A percentile compares a stretch with the other conserved stretches of the same genome.
Evolutionary conservation across 1,139 yeast species (phyloP).

Genomic region (Pichia sp.): DNA sequence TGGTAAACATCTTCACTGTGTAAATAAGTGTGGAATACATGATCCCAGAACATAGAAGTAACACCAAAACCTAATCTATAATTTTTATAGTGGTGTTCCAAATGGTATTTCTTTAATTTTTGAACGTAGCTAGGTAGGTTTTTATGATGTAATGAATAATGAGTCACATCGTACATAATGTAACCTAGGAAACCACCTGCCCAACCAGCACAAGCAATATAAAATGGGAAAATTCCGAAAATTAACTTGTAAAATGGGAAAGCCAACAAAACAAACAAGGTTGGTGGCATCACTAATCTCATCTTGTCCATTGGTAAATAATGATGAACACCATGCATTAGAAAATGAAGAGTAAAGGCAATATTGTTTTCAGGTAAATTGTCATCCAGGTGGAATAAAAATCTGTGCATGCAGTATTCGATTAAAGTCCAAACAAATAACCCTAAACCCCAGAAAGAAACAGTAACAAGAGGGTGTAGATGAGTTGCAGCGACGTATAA

Average conservation of each 20-base stretch:
- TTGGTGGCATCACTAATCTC: slow-evolving; percentile 94
- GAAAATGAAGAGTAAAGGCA: slow-evolving; percentile 76
- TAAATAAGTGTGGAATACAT: slow-evolving; percentile 68
- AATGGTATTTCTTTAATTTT: slow-evolving; percentile 76
- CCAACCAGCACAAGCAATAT: slow-evolving; percentile 62
- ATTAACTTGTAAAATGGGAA: slow-evolving; percentile 57
- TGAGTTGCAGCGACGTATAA: slow-evolving; percentile 35
- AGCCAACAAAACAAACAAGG: slow-evolving; percentile 55
- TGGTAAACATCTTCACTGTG: slow-evolving; percentile 29
- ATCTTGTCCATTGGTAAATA: slow-evolving; percentile 93
- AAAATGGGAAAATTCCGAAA: slow-evolving; percentile 49
- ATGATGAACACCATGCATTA: slow-evolving; percentile 94
- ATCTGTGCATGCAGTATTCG: slow-evolving; percentile 84
- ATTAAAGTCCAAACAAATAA: slow-evolving; percentile 85
- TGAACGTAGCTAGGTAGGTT: slow-evolving; percentile 70
- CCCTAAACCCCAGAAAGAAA: slow-evolving; percentile 48
- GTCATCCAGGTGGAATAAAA: slow-evolving; percentile 84
- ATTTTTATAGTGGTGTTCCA: slow-evolving; percentile 96
- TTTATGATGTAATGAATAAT: slow-evolving; percentile 82
- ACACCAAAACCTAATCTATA: slow-evolving; percentile 96
- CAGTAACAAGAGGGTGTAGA: slow-evolving; percentile 29
- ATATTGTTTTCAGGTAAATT: slow-evolving; percentile 74
- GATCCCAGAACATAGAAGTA: slow-evolving; percentile 89
- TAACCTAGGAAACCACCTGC: slow-evolving; percentile 96
- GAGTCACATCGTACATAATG: slow-evolving; percentile 83